phyloP scores from a whole-genome alignment of 805 yeast species.

The Metschnikowia continentalis region DNA sequence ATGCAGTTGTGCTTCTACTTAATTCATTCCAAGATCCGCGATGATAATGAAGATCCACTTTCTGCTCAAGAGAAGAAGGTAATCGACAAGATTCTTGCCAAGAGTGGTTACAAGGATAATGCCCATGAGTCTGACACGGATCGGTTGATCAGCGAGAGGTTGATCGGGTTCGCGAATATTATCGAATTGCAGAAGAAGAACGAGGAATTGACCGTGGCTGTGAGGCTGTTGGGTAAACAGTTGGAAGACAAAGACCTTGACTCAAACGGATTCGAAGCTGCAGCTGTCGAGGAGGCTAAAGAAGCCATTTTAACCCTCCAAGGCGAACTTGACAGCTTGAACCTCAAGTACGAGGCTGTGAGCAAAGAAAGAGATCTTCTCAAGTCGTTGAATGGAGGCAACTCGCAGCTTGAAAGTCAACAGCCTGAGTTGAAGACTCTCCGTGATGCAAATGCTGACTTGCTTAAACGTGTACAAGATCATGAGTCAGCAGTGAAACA shows the following conservation, averaged over 20 bases:
- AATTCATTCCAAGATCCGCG: constrained; percentile 58
- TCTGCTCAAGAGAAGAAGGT: constrained; percentile 62
- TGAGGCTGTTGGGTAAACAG: constrained; percentile 67
- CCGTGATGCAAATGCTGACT: constrained; percentile 25
- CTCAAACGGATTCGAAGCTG: constrained; percentile 38
- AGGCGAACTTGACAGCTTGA: constrained; percentile 50
- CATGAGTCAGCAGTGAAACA: constrained; percentile 33
- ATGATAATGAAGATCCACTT: constrained; percentile 56
- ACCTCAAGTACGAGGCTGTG: constrained; percentile 49
- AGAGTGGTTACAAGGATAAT: constrained; percentile 27
- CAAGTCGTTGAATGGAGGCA: constrained; percentile 22
- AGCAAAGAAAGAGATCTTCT: constrained; percentile 69
- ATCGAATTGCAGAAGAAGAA: constrained; percentile 71
- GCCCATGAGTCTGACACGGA: constrained; percentile 62
- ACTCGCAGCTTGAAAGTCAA: constrained; percentile 5
- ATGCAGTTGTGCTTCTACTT: constrained; percentile 76
- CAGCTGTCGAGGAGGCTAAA: constrained; percentile 58
- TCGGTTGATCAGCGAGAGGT: constrained; percentile 61
- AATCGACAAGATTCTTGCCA: constrained; percentile 50
- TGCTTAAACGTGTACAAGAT: constrained; percentile 32
- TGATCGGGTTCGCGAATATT: constrained; percentile 65
- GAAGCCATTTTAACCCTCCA: constrained; percentile 63
- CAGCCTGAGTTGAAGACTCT: constrained; percentile 22
- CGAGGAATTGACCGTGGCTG: constrained; percentile 61
- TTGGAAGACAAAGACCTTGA: constrained; percentile 61